Base-by-base conservation (phyloP, 305 asterid genomes). In the Fraxinus sp. region DNA sequence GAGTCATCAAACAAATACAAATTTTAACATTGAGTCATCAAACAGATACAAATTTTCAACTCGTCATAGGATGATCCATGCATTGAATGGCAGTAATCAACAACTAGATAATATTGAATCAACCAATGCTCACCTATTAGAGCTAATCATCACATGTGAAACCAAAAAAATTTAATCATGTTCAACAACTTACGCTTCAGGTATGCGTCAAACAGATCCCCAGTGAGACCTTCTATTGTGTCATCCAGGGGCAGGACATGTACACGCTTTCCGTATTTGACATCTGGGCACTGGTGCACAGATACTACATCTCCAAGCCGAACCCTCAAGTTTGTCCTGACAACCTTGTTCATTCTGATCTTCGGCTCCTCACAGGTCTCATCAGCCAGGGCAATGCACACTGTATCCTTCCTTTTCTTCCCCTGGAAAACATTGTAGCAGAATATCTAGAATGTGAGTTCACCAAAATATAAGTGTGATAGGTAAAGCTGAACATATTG, bases 311-410 rank as follows among this genome's bases (percentile, higher is more conserved):
- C 92, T 28, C 89, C 91, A 16, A 88, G 81, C 1, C 90, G 85
- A 24, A 90, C 88, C 80, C 88, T 84, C 78, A 88, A 75, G 70
- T 90, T 90, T 2, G 88, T 18, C 80, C 92, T 78, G 77, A 89
- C 87, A 81, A 89, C 92, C 84, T 87, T 87, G 86, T 90, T 90
- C 91, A 90, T 87, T 84, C 89, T 78, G 46, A 90, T 90, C 86
- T 90, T 90, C 0, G 86, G 83, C 79, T 86, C 91, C 78, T 88
- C 91, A 68, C 91, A 90, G 8, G 84, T 49, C 43, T 87, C 91
- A 26, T 88, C 92, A 37, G 88, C 90, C 39, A 84, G 88, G 35
- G 89, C 89, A 46, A 87, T 87, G 86, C 90, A 81, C 16, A 90
- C 87, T 5, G 90, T 90, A 39, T 87, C 88, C 82, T 86, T 88